Conservation (phyloP, 768 basidiomycete species). For the Neoboletus magnificus region DNA sequence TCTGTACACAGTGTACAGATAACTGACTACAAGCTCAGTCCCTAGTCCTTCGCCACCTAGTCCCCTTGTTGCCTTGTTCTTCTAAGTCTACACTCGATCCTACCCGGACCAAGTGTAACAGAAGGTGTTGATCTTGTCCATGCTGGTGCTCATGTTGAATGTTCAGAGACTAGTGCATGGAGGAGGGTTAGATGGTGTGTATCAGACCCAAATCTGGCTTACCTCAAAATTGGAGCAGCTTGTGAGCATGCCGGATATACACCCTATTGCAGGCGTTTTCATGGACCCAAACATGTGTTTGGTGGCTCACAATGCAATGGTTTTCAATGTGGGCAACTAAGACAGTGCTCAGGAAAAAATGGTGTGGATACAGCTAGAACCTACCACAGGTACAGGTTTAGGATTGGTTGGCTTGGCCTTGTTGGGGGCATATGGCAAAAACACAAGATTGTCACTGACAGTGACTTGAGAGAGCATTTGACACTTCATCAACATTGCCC, state of each 20-base stretch:
- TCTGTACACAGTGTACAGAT: too few species aligned
- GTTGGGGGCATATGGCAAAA: constrained; percentile 27
- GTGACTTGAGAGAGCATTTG: constrained; percentile 45
- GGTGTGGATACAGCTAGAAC: background rate
- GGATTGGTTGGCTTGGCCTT: background rate
- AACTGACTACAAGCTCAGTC: too few species aligned
- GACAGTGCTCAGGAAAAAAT: background rate
- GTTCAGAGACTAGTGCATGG: constrained; percentile 13
- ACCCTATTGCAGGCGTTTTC: constrained; percentile 48
- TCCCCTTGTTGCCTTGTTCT: too few species aligned
- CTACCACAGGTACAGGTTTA: constrained; percentile 12
- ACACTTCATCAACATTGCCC: constrained; percentile 49
- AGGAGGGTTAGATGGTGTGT: background rate
- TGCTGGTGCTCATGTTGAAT: constrained; percentile 29
- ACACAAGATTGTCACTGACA: constrained; percentile 54
- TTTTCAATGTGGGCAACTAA: constrained; percentile 46
- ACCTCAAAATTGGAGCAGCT: constrained; percentile 59
- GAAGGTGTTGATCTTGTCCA: constrained; percentile 27
- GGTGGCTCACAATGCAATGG: constrained; percentile 48
- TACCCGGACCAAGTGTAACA: too few species aligned
- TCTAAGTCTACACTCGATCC: too few species aligned
- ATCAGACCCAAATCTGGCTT: background rate
- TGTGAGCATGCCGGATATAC: constrained; percentile 51
- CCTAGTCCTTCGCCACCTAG: too few species aligned
- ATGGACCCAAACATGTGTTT: constrained; percentile 52